A percentile compares a stretch with the other conserved stretches of the same genome.
Evolutionary conservation across 2,329 filamentous ascomycete genomes (phyloP).

Genomic region (Monosporascus sp.): DNA sequence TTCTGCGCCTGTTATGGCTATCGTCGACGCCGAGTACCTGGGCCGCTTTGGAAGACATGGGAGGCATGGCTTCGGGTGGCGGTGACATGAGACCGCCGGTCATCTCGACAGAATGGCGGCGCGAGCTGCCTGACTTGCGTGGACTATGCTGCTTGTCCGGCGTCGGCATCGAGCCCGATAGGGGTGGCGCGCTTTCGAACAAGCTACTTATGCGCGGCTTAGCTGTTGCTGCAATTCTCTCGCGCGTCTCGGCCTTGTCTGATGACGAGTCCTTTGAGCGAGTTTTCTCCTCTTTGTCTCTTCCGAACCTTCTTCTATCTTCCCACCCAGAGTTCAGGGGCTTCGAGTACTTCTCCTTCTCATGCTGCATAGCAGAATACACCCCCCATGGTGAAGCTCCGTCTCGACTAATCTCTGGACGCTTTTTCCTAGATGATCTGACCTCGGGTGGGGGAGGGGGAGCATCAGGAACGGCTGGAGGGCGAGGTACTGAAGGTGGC

Average conservation of each 20-base stretch:
- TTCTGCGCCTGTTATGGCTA: constrained; percentile 29
- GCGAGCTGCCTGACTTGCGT: constrained; percentile 51
- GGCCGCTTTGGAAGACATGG: constrained; percentile 70
- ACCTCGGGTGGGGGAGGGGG: constrained; percentile 48
- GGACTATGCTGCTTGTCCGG: constrained; percentile 56
- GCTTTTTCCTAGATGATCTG: constrained; percentile 66
- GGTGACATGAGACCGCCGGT: constrained; percentile 62
- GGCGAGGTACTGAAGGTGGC: constrained; percentile 33
- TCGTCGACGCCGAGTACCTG: constrained; percentile 61
- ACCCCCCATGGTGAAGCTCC: constrained; percentile 66
- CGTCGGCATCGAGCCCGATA: constrained; percentile 64
- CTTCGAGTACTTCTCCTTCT: constrained; percentile 49
- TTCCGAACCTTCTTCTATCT: constrained; percentile 50
- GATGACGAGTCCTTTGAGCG: constrained; percentile 65
- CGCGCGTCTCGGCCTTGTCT: constrained; percentile 45
- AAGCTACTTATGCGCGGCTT: constrained; percentile 57
- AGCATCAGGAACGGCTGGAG: constrained; percentile 42
- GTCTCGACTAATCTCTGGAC: constrained; percentile 69
- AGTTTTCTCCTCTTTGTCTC: constrained; percentile 56
- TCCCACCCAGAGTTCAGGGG: constrained; percentile 60
- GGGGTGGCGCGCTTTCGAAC: constrained; percentile 62
- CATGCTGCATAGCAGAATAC: constrained; percentile 56
- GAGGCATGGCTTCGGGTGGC: constrained; percentile 61
- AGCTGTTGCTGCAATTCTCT: constrained; percentile 42
- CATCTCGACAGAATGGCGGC: constrained; percentile 64